Percentiles rank a stretch among this genome's conserved stretches.
Conservation (phyloP, 2,329 filamentous ascomycete species). For the Beauveria asiatica region DNA sequence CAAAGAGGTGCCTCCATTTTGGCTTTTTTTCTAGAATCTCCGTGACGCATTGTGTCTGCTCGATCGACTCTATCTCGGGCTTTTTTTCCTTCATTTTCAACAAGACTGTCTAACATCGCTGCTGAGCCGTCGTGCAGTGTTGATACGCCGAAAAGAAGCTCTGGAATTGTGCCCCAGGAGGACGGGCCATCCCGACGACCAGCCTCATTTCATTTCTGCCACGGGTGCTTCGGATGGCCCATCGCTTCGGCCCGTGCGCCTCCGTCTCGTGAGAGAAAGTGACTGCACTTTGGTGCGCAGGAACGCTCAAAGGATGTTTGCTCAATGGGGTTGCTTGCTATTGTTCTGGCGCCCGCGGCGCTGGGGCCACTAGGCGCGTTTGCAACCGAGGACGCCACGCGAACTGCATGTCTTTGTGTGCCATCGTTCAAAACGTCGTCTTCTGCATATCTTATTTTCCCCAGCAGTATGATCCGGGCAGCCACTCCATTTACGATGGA, state of each 20-base stretch:
- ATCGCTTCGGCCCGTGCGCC: not conserved
- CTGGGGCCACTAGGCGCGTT: not conserved
- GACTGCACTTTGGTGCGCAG: not conserved
- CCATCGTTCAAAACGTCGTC: too few relatives aligned
- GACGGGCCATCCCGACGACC: not conserved
- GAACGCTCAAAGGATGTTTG: not conserved
- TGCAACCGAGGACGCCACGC: not conserved
- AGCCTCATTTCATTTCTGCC: not conserved
- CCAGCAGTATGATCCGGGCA: too few relatives aligned
- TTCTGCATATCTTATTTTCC: too few relatives aligned
- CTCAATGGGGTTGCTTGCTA: slow-evolving; percentile 6
- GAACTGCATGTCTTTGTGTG: too few relatives aligned
- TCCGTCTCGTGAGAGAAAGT: not conserved
- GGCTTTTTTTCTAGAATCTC: slow-evolving; percentile 11
- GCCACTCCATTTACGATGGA: too few relatives aligned
- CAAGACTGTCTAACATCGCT: not conserved
- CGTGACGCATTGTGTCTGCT: not conserved
- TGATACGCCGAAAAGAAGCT: not conserved
- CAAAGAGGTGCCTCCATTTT: slow-evolving; percentile 50
- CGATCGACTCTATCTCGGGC: not conserved
- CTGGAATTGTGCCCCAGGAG: not conserved
- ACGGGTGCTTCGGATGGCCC: not conserved
- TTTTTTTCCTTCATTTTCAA: not conserved
- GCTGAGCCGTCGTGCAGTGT: not conserved
- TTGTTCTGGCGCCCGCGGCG: not conserved